Base-by-base conservation (phyloP, 1,284 basidiomycete genomes). In the Irpex lacteus region DNA sequence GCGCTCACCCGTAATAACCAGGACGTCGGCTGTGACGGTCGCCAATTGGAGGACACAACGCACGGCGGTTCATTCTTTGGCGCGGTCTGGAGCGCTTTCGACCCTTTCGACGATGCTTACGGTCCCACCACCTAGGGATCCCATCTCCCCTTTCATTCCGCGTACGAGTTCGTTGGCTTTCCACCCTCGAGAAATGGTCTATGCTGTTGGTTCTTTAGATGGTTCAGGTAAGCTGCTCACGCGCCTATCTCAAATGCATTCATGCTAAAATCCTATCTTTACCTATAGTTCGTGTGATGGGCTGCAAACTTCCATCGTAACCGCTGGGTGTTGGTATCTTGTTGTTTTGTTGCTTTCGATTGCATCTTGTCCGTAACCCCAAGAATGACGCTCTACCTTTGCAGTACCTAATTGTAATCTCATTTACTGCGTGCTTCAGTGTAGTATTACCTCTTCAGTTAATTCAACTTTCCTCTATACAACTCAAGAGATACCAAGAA, bases 101-200 rank as follows among this genome's bases (percentile, higher is more conserved):
- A 77, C 81, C n/a, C 79, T 87, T 49, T 75, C 81, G 9, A 89
- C 85, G 11, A 84, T 86, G 4, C 77, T 90, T 18, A 76, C 78
- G 6, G 72, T 81, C 19, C 82, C 81, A 58, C 84, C 88, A 8
- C 74, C 82, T 40, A 82, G 87, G 59, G 78, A 80, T 7, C 72
- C 81, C 44, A 81, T 85, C 3, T 87, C 85, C 15, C 78, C 82
- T 1, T 89, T 82, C 71, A 87, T 89, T 62, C 85, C 87, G 44
- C 80, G 88, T 64, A 78, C 78, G 49, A 86, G 84, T 61, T 88
- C 88, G 18, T 76, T 93, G 52, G 79, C 80, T 2, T 94, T 94
- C 81, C 91, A 94, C 74, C 91, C 92, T 4, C 82, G 83, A 64
- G 90, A 94, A 75, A 92, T 94, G 92, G 72, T 94, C 63, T 91